phyloP scores from a whole-genome alignment of 2,329 filamentous ascomycete genomes.

The Periconia macrospinosa region DNA sequence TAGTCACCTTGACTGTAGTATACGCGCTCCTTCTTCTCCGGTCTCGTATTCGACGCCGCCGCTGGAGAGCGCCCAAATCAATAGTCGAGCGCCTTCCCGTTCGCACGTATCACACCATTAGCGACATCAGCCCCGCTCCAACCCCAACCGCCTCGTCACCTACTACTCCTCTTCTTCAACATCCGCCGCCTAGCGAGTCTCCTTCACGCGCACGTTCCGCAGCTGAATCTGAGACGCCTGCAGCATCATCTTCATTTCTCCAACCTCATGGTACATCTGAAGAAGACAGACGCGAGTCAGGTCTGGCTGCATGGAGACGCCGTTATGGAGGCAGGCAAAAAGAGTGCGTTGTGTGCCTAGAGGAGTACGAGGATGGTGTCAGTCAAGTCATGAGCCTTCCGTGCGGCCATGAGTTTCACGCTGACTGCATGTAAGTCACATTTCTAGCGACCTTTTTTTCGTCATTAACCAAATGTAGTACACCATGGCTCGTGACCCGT shows the following conservation, averaged over 20 bases:
- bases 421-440: conserved; percentile 88
- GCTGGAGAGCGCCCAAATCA: conserved; percentile 97
- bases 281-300: conserved; percentile 56
- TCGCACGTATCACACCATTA: conserved; percentile 89
- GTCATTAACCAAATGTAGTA: conserved; percentile 57
- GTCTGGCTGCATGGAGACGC: conserved; percentile 56
- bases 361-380: conserved; percentile 93
- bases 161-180: conserved; percentile 77
- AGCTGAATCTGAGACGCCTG: conserved; percentile 63
- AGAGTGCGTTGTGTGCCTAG: conserved; percentile 94
- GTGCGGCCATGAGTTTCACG: conserved; percentile 97
- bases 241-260: conserved; percentile 33
- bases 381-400: conserved; percentile 96
- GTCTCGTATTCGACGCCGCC: conserved; percentile 81
- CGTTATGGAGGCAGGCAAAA: conserved; percentile 68
- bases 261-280: conserved; percentile 39
- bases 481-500: conserved; percentile 93
- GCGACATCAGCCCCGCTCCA: conserved; percentile 60
- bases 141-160: conserved; percentile 69
- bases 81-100: conserved; percentile 94
- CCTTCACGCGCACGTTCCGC: conserved; percentile 64
- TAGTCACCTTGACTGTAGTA: conserved; percentile 90
- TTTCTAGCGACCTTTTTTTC: background rate
- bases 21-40: conserved; percentile 86
- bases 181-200: conserved; percentile 22